A percentile compares a stretch with the other conserved stretches of the same genome.
These are phyloP conservation scores for Collariella sp. DNA, from an alignment of 495 filamentous ascomycete species.

Conservation along the genomic window DNA sequence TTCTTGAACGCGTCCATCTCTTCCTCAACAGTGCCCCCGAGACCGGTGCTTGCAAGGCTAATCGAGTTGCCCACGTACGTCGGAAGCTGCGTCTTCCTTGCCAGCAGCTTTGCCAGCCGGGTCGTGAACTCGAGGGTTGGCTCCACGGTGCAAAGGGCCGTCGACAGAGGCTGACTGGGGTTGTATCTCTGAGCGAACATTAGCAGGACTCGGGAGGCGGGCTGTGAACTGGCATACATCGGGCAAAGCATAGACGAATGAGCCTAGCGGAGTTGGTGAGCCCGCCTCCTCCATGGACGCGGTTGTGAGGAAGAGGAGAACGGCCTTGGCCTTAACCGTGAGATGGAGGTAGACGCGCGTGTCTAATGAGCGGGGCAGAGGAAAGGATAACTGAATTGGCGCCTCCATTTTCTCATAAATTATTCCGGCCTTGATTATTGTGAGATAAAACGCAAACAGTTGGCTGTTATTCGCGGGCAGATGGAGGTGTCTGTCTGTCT, in stretches of 20 bases:
- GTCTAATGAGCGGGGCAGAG: slow-evolving; percentile 64
- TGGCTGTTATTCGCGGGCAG: too few species aligned
- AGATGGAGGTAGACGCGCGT: slow-evolving; percentile 75
- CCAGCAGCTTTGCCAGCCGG: slow-evolving; percentile 73
- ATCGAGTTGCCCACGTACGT: slow-evolving; percentile 80
- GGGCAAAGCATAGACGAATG: slow-evolving; percentile 88
- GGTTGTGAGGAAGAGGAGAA: slow-evolving; percentile 70
- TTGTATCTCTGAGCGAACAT: slow-evolving; percentile 41
- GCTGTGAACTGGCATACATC: slow-evolving; percentile 60
- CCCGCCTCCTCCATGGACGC: slow-evolving; percentile 51
- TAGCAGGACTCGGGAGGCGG: slow-evolving; percentile 2
- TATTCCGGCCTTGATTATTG: neutral
- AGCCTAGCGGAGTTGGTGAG: slow-evolving; percentile 52
- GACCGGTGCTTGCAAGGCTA: slow-evolving; percentile 54
- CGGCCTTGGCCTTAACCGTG: slow-evolving; percentile 55
- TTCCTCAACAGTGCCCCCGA: slow-evolving; percentile 76
- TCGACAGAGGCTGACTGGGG: slow-evolving; percentile 57
- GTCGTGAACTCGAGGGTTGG: slow-evolving; percentile 77
- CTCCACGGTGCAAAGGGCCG: slow-evolving; percentile 65
- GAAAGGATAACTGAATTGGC: slow-evolving; percentile 61
- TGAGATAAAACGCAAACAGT: neutral
- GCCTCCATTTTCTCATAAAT: slow-evolving; percentile 16
- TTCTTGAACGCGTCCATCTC: slow-evolving; percentile 81
- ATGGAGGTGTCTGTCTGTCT: too few species aligned
- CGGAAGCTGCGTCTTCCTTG: slow-evolving; percentile 56